phyloP scores from a whole-genome alignment of 805 yeast species.

The Cyberlindnera mississippiensis region DNA sequence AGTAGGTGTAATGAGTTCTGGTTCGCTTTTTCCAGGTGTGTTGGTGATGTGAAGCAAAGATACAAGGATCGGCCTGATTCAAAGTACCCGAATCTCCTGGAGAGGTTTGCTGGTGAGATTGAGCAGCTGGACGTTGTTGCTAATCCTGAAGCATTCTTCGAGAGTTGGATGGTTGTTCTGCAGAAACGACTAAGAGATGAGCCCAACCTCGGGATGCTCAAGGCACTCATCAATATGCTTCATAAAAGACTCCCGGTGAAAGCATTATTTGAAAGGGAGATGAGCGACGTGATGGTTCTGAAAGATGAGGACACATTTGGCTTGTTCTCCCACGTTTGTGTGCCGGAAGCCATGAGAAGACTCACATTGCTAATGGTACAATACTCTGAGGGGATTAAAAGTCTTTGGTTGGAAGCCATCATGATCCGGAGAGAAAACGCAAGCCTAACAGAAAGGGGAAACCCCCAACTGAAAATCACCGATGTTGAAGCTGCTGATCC shows the following conservation, averaged over 20 bases:
- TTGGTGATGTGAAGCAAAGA: neutral
- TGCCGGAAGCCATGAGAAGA: constrained; percentile 3
- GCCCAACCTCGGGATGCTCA: neutral
- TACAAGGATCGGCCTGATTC: neutral
- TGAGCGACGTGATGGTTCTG: neutral
- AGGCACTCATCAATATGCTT: neutral
- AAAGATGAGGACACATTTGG: constrained; percentile 2
- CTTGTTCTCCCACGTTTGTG: neutral
- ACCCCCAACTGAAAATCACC: neutral
- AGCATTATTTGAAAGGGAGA: neutral
- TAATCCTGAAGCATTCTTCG: neutral
- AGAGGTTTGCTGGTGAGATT: neutral
- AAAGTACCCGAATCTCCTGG: neutral
- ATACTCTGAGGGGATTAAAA: neutral
- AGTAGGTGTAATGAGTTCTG: neutral
- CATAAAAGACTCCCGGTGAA: neutral
- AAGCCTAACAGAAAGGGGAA: too few species aligned
- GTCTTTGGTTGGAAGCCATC: neutral
- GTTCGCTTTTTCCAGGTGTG: neutral
- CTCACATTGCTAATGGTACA: constrained; percentile 1
- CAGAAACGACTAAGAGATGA: neutral
- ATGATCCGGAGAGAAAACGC: neutral
- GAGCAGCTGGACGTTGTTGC: neutral
- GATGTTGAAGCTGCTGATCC: neutral
- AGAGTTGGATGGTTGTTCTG: constrained; percentile 1